Conservation (phyloP, 2,329 filamentous ascomycete genomes). For the Cercospora janseana region DNA sequence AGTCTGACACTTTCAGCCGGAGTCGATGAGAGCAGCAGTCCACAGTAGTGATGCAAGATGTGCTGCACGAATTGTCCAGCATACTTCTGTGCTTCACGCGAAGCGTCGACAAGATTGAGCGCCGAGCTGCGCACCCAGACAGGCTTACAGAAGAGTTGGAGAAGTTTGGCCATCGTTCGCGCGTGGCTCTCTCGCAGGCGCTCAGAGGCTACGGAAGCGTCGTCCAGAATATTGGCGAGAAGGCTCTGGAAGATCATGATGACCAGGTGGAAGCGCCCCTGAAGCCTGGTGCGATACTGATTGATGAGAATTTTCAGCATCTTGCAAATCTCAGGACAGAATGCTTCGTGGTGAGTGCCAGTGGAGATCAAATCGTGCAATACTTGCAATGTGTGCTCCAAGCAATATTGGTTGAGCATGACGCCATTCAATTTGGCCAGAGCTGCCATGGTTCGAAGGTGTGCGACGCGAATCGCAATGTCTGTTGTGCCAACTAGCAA, state of each 20-base stretch:
- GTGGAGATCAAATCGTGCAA: slow-evolving; percentile 37
- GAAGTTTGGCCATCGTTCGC: slow-evolving; percentile 53
- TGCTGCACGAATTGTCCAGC: slow-evolving; percentile 59
- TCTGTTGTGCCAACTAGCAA: background rate
- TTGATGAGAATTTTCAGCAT: slow-evolving; percentile 54
- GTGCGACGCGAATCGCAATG: background rate
- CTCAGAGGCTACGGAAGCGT: slow-evolving; percentile 21
- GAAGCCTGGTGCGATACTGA: slow-evolving; percentile 58
- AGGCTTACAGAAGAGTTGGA: slow-evolving; percentile 61
- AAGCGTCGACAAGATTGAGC: slow-evolving; percentile 55
- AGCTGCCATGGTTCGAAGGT: slow-evolving; percentile 22
- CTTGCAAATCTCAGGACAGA: slow-evolving; percentile 56
- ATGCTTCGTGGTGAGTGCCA: slow-evolving; percentile 33
- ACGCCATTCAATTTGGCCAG: slow-evolving; percentile 35
- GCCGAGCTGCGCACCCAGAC: slow-evolving; percentile 47
- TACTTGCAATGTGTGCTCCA: slow-evolving; percentile 43
- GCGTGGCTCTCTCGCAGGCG: slow-evolving; percentile 43
- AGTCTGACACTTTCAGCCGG: slow-evolving; percentile 54
- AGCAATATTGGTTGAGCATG: slow-evolving; percentile 45
- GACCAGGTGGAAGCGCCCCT: slow-evolving; percentile 60
- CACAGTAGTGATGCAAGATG: slow-evolving; percentile 57
- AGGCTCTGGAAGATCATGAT: slow-evolving; percentile 56
- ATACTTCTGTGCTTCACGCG: slow-evolving; percentile 57
- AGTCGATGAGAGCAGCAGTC: slow-evolving; percentile 51
- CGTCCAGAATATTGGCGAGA: slow-evolving; percentile 55